phyloP scores from a whole-genome alignment of 805 yeast species.

The Starmerella vaccinii region DNA sequence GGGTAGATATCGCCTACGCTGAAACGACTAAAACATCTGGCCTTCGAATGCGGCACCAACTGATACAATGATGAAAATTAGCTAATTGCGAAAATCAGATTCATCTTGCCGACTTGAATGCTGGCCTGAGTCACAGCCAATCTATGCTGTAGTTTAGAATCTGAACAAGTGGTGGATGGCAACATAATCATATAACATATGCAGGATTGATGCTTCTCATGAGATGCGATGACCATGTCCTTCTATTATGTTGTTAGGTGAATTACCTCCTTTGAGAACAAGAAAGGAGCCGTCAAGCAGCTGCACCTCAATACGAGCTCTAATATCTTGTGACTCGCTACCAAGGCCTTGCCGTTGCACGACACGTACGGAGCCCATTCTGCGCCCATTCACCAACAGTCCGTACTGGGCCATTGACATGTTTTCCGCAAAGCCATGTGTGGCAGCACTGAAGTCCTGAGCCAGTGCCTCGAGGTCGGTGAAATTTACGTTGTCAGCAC shows the following conservation, averaged over 20 bases:
- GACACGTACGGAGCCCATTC: slow-evolving; percentile 10
- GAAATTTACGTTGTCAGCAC: background rate
- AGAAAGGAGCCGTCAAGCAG: background rate
- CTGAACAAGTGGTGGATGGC: too few species aligned
- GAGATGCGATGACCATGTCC: slow-evolving; percentile 4
- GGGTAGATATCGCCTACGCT: too few species aligned
- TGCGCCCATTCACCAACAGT: background rate
- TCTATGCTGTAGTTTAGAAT: too few species aligned
- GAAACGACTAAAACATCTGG: too few species aligned
- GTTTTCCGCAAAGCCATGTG: slow-evolving; percentile 10
- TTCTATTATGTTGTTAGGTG: background rate
- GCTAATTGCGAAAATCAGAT: too few species aligned
- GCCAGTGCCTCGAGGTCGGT: slow-evolving; percentile 8
- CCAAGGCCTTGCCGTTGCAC: slow-evolving; percentile 1
- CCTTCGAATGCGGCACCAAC: too few species aligned
- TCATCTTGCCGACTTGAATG: too few species aligned
- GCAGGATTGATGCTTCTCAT: background rate
- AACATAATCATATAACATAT: background rate
- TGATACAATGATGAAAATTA: too few species aligned
- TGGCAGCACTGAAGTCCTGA: slow-evolving; percentile 14
- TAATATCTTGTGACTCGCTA: background rate
- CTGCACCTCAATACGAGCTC: slow-evolving; percentile 14
- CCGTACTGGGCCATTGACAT: slow-evolving; percentile 16
- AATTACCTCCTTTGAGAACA: background rate
- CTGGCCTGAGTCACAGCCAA: too few species aligned